Base-by-base conservation (phyloP, 192 early-diverging fungal species). In the Polychytrium aggregatum region DNA sequence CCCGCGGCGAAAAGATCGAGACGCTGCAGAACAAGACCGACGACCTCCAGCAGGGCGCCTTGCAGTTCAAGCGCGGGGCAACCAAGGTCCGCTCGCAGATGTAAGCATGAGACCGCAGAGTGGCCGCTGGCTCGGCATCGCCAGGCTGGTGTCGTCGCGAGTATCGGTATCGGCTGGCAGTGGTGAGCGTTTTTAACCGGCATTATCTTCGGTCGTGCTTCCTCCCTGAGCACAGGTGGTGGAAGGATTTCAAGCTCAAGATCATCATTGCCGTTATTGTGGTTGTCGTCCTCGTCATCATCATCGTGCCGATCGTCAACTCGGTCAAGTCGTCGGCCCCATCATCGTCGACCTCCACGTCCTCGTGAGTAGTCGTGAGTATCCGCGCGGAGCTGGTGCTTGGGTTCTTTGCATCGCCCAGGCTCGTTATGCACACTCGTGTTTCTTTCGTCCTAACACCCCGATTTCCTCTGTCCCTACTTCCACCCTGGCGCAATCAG, bases 161-260 rank as follows among this genome's bases (percentile, higher is more conserved):
- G 28, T 37, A 48, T 22, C 20, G 7, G 4, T 9, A 44, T 40
- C n/a, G 6, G 21, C 5, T 22, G 24, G 36, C 1, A 9, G 14
- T 42, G n/a, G n/a, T n/a, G n/a, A n/a, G n/a, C n/a, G n/a, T n/a
- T n/a, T n/a, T n/a, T n/a, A n/a, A n/a, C n/a, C n/a, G n/a, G n/a
- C n/a, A n/a, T n/a, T n/a, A n/a, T n/a, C n/a, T n/a, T n/a, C n/a
- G n/a, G n/a, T n/a, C n/a, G n/a, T n/a, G n/a, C n/a, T n/a, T n/a
- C n/a, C n/a, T 25, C 2, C n/a, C 22, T 41, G 48, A 1, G 9
- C 34, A 18, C 20, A 61, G 60, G 65, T 90, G 88, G 86, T 92
- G 89, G 90, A 87, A 88, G 63, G 87, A 92, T 59, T 76, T 92
- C 72, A 97, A 89, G 70, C 79, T 89, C 70, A 92, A 81, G 68